These are phyloP conservation scores for Suillus discolor DNA, from an alignment of 768 basidiomycete genomes.

Conservation along the genomic window DNA sequence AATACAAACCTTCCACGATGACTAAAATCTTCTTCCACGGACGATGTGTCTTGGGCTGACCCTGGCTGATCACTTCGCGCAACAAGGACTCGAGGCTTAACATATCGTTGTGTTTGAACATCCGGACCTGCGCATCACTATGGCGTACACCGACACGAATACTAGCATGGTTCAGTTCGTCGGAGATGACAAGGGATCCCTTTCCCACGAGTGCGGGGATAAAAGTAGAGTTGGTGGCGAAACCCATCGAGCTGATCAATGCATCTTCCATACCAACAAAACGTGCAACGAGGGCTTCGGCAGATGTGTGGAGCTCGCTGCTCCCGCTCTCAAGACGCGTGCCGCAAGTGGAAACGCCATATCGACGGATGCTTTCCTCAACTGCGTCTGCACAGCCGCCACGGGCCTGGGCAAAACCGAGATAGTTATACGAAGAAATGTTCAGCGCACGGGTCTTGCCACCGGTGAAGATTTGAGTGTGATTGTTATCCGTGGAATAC, in stretches of 20 bases:
- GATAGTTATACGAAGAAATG: slow-evolving; percentile 98
- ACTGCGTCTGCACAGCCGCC: slow-evolving; percentile 96
- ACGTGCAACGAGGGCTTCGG: slow-evolving; percentile 85
- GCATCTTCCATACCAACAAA: slow-evolving; percentile 93
- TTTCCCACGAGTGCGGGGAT: slow-evolving; percentile 91
- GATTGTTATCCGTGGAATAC: slow-evolving; percentile 78
- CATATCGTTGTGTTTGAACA: slow-evolving; percentile 91
- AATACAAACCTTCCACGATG: slow-evolving; percentile 94
- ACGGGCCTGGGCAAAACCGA: slow-evolving; percentile 92
- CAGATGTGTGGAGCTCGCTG: slow-evolving; percentile 76
- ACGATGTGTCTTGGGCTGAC: slow-evolving; percentile 96
- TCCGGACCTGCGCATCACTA: slow-evolving; percentile 85
- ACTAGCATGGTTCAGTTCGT: slow-evolving; percentile 95
- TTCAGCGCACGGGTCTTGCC: slow-evolving; percentile 87
- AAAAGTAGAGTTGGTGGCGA: slow-evolving; percentile 91
- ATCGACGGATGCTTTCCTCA: slow-evolving; percentile 77
- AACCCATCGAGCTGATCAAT: slow-evolving; percentile 94
- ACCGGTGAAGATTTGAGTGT: slow-evolving; percentile 77
- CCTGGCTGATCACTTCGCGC: slow-evolving; percentile 92
- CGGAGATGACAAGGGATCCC: slow-evolving; percentile 93
- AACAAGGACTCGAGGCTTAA: slow-evolving; percentile 74
- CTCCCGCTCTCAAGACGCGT: slow-evolving; percentile 84
- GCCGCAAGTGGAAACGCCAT: slow-evolving; percentile 80
- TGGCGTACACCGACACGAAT: slow-evolving; percentile 92
- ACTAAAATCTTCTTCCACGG: slow-evolving; percentile 99